phyloP scores from a whole-genome alignment of 768 basidiomycete genomes.

The Crassisporium funariophilum region DNA sequence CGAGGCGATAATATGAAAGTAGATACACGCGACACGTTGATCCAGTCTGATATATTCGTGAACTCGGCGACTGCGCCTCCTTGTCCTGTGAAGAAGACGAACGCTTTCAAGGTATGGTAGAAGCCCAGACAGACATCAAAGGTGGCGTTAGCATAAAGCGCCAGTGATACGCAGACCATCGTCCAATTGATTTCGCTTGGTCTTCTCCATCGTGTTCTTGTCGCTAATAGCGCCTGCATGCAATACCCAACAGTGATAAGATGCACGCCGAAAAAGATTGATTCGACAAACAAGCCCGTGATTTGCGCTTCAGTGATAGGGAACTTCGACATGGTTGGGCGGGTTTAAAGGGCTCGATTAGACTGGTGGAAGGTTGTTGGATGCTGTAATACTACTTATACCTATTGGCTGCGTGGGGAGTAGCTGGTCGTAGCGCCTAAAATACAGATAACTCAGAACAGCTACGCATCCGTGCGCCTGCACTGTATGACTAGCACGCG shows the following conservation, averaged over 20 bases:
- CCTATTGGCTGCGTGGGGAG: too few species aligned
- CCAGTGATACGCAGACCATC: conserved; percentile 4
- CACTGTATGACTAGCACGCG: too few species aligned
- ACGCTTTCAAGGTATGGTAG: conserved; percentile 14
- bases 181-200: conserved; percentile 9
- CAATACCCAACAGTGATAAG: conserved; percentile 12
- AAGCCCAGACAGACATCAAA: conserved; percentile 12
- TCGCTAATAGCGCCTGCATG: conserved; percentile 9
- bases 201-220: neutral
- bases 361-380: too few species aligned
- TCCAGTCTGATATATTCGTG: conserved; percentile 13
- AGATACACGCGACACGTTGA: conserved; percentile 12
- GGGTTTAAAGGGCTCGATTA: too few species aligned
- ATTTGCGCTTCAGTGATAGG: conserved; percentile 17
- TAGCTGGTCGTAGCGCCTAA: too few species aligned
- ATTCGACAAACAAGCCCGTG: conserved; percentile 11
- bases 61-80: conserved; percentile 10
- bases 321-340: too few species aligned
- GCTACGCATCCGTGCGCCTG: too few species aligned
- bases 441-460: too few species aligned
- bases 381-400: too few species aligned
- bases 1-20: too few species aligned
- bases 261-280: conserved; percentile 13
- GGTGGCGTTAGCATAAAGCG: conserved; percentile 4
- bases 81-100: conserved; percentile 12